Evolutionary conservation across 768 basidiomycete genomes (phyloP), one percentile per base, ranked within the genome.

Genomic region (Lentinula boryana): DNA sequence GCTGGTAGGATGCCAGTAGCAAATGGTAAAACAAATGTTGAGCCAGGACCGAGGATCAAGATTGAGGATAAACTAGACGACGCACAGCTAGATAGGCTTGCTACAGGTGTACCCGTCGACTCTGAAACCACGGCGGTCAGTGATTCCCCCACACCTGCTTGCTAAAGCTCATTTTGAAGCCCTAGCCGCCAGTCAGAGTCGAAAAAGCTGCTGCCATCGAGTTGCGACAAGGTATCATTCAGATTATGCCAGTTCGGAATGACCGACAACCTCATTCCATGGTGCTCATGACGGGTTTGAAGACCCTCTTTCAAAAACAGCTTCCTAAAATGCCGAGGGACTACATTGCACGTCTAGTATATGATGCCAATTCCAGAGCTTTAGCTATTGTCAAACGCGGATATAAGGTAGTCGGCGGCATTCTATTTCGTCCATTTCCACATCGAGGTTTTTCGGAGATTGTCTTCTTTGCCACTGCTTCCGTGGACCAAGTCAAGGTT

Each of bases 311-410:
- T 69, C 96, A 97, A 69, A 91, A 92, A 65, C 97, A 99, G 72
- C 75, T 99, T 1, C 97, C 97, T 6, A 98, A 98, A 74, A 98
- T 99, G 97, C 97, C 97, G 12, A 81, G 94, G 68, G 97, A 98
- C 70, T 99, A 99, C 70, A 98, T 99, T 66, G 93, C 97, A 3
- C 85, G 97, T 23, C 82, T 98, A 31, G 96, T 98, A 1, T 92
- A 92, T 66, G 97, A 98, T 70, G 77, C 80, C 41, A 97, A 94
- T 68, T 97, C 96, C n/a, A 89, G 89, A 68, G 84, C 85, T 36
- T 82, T 99, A 56, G 97, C 95, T 2, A 97, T 99, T 69, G 88
- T 97, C 69, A 98, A 98, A 74, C 82, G 88, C 27, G 97, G 97
- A 0, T 88, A 86, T 72, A 95, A 95, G 69, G 96, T 98, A 46